A percentile compares a stretch with the other conserved stretches of the same genome.
phyloP scores from a whole-genome alignment of 225 moss, liverwort and hornwort genomes.

The Marchantia paleacea region DNA sequence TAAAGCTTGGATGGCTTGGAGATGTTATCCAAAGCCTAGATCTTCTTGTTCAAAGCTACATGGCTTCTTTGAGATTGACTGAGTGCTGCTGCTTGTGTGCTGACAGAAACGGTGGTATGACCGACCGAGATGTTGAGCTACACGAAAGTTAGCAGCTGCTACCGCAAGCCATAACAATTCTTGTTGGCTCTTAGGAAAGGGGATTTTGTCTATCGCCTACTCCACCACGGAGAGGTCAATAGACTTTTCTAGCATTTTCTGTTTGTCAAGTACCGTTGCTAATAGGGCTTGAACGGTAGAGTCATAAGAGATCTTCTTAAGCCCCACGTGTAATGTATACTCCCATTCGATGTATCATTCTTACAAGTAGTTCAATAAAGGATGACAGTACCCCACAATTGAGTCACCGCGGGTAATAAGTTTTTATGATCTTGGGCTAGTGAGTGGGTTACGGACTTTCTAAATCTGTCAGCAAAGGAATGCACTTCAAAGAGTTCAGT shows the following conservation, averaged over 20 bases:
- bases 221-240: slow-evolving; percentile 5
- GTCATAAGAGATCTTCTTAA: background rate
- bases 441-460: background rate
- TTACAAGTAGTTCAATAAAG: slow-evolving; percentile 17
- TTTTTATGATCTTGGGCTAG: background rate
- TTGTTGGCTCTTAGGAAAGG: slow-evolving; percentile 23
- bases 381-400: background rate
- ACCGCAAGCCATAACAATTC: slow-evolving; percentile 19
- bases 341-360: slow-evolving; percentile 9
- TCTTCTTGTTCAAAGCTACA: background rate
- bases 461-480: background rate
- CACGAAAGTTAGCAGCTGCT: slow-evolving; percentile 36
- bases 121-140: slow-evolving; percentile 42
- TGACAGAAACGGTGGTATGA: slow-evolving; percentile 54
- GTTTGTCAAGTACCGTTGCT: background rate
- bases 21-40: slow-evolving; percentile 3
- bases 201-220: slow-evolving; percentile 7
- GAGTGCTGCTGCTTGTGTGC: slow-evolving; percentile 44
- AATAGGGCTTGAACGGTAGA: background rate
- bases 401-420: no score
- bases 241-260: background rate
- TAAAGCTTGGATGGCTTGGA: background rate
- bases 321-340: slow-evolving; percentile 6
- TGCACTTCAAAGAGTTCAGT: background rate
- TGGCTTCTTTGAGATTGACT: slow-evolving; percentile 40